Evolutionary conservation across 2,329 filamentous ascomycete genomes (phyloP).

Genomic region (Sarocladiaceae sp.): DNA sequence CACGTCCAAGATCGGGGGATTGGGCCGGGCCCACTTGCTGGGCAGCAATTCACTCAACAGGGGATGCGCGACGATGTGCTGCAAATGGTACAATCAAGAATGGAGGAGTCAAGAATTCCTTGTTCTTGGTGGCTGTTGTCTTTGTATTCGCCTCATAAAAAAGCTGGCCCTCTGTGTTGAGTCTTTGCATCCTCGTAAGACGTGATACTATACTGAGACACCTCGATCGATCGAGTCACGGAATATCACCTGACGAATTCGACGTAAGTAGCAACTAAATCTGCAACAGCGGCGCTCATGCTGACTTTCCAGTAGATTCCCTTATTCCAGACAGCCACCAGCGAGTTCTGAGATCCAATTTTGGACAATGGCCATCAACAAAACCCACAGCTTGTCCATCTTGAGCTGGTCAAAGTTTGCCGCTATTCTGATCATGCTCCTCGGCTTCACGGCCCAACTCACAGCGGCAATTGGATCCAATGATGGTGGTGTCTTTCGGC

Average conservation of each 20-base stretch:
- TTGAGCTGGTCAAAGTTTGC: too few species aligned
- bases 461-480: neutral
- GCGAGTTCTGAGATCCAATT: neutral
- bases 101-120: neutral
- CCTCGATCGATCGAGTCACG: neutral
- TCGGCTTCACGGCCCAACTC: neutral
- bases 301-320: too few species aligned
- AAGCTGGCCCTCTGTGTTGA: too few species aligned
- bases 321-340: too few species aligned
- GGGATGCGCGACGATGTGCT: constrained; percentile 1
- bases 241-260: neutral
- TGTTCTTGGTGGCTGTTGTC: neutral
- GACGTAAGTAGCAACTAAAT: too few species aligned
- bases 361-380: neutral
- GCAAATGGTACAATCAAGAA: neutral
- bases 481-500: constrained; percentile 9
- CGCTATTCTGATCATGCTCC: neutral
- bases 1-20: constrained; percentile 19
- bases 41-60: constrained; percentile 20
- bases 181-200: neutral
- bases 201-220: neutral
- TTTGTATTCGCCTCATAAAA: too few species aligned
- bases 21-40: constrained; percentile 16
- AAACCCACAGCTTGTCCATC: too few species aligned
- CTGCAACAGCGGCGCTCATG: too few species aligned